Evolutionary conservation across 495 filamentous ascomycete genomes (phyloP).

Genomic region (Astrothelium macrocarpum): DNA sequence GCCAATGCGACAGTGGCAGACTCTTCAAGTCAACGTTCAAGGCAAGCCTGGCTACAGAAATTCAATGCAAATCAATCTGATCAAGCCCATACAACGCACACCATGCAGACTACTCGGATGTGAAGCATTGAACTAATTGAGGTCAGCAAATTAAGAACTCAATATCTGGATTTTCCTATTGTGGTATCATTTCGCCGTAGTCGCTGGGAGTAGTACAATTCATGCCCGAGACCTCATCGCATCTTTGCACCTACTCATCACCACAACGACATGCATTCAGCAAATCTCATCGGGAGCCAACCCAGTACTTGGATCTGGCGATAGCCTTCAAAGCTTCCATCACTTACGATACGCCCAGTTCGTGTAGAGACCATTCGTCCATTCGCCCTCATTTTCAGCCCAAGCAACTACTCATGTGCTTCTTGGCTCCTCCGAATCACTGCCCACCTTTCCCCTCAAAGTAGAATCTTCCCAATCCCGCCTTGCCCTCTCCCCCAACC

Average conservation of each 20-base stretch:
- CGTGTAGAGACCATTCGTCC: too few relatives aligned
- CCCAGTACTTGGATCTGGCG: background rate
- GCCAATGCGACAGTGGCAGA: too few relatives aligned
- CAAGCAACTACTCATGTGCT: background rate
- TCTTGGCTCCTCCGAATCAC: background rate
- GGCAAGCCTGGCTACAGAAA: too few relatives aligned
- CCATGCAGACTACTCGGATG: too few relatives aligned
- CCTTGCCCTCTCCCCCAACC: background rate
- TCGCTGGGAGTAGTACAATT: background rate
- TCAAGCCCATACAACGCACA: too few relatives aligned
- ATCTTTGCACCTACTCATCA: background rate
- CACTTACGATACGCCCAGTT: background rate
- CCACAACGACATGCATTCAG: background rate
- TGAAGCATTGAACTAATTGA: too few relatives aligned
- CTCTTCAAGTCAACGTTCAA: too few relatives aligned
- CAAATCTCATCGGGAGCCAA: background rate
- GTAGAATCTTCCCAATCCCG: background rate
- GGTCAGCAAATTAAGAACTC: too few relatives aligned
- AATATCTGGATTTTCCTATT: background rate
- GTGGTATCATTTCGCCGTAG: background rate
- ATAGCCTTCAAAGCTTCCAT: background rate
- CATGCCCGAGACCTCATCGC: too few relatives aligned
- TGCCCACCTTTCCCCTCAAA: background rate
- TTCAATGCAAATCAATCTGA: too few relatives aligned
- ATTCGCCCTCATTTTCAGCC: too few relatives aligned